Conservation (phyloP, 352 stramenopile species). For the Stramenopiles sp. region DNA sequence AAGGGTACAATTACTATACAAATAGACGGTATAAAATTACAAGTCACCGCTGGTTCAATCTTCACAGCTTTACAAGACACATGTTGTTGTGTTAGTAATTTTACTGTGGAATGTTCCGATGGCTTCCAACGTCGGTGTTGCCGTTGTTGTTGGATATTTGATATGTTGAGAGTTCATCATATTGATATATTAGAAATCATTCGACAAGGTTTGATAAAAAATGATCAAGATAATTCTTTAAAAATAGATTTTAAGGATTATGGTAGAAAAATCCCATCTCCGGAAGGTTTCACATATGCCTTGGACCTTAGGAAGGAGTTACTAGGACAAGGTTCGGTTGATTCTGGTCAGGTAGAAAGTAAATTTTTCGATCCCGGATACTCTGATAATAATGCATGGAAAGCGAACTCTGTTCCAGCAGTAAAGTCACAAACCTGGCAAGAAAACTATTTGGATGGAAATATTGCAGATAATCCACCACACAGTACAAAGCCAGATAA, state of each 20-base stretch:
- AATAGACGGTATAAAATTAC: conserved; percentile 13
- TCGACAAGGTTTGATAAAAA: no score
- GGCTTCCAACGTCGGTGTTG: no score
- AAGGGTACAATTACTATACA: no score
- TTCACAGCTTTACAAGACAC: background rate
- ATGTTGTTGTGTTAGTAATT: no score
- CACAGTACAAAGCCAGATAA: conserved; percentile 53
- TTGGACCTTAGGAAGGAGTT: no score
- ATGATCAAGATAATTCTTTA: no score
- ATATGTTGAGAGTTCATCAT: no score
- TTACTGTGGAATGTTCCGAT: no score
- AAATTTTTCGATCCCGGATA: conserved; percentile 61
- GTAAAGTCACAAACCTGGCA: conserved; percentile 56
- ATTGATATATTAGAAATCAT: no score
- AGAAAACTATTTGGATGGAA: conserved; percentile 70
- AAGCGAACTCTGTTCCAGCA: conserved; percentile 31
- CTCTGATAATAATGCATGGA: conserved; percentile 43
- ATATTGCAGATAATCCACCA: conserved; percentile 77
- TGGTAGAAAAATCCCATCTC: no score
- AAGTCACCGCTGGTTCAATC: conserved; percentile 11
- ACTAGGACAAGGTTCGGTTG: conserved; percentile 29
- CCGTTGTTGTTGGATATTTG: no score
- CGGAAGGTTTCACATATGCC: conserved; percentile 6
- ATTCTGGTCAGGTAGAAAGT: conserved; percentile 26
- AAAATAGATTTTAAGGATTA: no score